Percentiles rank a stretch among this genome's conserved stretches.
These are phyloP conservation scores for Pleomassaria siparia DNA, from an alignment of 2,329 filamentous ascomycete genomes.

Conservation along the genomic window DNA sequence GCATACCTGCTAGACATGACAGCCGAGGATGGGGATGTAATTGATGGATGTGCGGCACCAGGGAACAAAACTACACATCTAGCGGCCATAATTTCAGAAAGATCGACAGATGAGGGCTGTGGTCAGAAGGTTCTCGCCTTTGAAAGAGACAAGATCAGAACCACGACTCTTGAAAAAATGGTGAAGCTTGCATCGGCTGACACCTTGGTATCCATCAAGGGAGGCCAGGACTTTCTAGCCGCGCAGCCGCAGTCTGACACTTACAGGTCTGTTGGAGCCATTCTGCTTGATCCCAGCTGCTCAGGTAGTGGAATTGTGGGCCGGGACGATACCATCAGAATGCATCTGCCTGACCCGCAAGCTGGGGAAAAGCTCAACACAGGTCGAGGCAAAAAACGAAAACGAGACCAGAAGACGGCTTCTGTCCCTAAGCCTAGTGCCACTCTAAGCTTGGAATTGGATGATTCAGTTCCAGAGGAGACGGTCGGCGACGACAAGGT, in stretches of 20 bases:
- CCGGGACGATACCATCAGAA: slow-evolving; percentile 75
- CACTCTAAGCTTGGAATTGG: slow-evolving; percentile 26
- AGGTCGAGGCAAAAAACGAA: slow-evolving; percentile 36
- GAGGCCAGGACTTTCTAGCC: slow-evolving; percentile 79
- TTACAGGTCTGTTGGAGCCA: slow-evolving; percentile 71
- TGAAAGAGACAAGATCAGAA: slow-evolving; percentile 72
- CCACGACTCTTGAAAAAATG: slow-evolving; percentile 82
- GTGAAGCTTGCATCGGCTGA: slow-evolving; percentile 73
- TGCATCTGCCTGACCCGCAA: slow-evolving; percentile 49
- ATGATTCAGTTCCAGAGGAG: slow-evolving; percentile 43
- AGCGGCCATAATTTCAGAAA: slow-evolving; percentile 67
- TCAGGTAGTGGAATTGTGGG: slow-evolving; percentile 94
- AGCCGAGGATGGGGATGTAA: slow-evolving; percentile 69
- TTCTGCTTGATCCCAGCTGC: slow-evolving; percentile 91
- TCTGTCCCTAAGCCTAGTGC: slow-evolving; percentile 7
- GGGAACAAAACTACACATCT: slow-evolving; percentile 98
- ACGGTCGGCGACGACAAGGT: slow-evolving; percentile 35
- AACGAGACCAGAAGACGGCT: slow-evolving; percentile 20
- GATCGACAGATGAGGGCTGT: slow-evolving; percentile 20
- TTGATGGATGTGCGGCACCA: slow-evolving; percentile 93
- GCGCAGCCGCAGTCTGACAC: slow-evolving; percentile 65
- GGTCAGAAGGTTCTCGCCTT: slow-evolving; percentile 69
- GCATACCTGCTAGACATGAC: slow-evolving; percentile 78
- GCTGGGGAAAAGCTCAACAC: slow-evolving; percentile 23
- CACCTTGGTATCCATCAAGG: slow-evolving; percentile 65